Base-by-base conservation (phyloP, 257 asterid species). In the Ligustrum vulgare region DNA sequence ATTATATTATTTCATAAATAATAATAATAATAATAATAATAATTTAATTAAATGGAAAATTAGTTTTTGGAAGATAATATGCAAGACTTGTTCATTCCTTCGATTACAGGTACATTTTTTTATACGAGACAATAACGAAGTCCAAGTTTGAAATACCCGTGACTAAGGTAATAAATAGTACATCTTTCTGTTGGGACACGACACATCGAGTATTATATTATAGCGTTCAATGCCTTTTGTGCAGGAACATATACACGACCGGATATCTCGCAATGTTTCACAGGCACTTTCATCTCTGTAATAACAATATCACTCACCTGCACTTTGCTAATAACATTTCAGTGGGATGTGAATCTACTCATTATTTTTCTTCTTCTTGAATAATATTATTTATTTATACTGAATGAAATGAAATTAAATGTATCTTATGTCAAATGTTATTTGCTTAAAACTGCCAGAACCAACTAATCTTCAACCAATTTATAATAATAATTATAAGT, bases 171-270 rank as follows among this genome's bases (percentile, higher is more conserved):
- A 65, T 36, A 8, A 16, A 49, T 54, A 15, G 34, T 2, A n/a
- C 41, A 8, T 51, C 10, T 72, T 25, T 75, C 23, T 33, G 45
- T 54, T 67, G 37, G 15, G 6, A 34, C 49, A 35, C n/a, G 6
- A 34, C 49, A 69, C 36, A 11, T 33, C 65, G 28, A 72, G 54
- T 58, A 25, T 72, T 54, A 33, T 58, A 25, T 72, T 54, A 33
- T 72, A 56, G 18, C 23, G 23, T 28, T 81, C 75, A 62, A 71
- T 78, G 68, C n/a, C 33, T 69, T 69, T 69, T 73, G 54, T 84
- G 89, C 92, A 92, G 97, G 97, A 85, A 84, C 85, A 81, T 18
- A 80, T 91, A 79, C 98, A 90, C 35, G 96, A 90, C 74, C 87
- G 97, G 28, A 94, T 94, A 82, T 84, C 97, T 28, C 77, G 72